Conservation (phyloP, 768 basidiomycete genomes). For the Kwoniella sp. region DNA sequence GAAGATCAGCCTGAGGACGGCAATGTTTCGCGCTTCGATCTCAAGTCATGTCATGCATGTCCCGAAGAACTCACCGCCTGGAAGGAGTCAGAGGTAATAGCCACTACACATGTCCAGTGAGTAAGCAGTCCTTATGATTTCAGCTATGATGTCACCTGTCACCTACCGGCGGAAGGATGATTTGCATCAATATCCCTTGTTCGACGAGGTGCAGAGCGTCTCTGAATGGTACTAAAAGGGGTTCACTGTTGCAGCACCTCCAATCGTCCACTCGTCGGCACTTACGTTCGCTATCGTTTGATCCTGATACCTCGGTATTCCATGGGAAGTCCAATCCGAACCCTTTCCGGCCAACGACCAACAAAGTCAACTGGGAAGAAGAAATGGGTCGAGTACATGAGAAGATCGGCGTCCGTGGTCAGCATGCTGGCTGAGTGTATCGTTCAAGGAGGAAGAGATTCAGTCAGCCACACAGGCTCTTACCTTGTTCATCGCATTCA, state of each 20-base stretch:
- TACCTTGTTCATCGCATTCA: constrained; percentile 24
- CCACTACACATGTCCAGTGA: neutral
- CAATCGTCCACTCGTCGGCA: no score
- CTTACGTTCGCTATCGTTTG: constrained; percentile 12
- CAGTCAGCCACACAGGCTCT: neutral
- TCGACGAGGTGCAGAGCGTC: constrained; percentile 33
- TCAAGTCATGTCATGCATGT: no score
- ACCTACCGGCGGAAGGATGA: constrained; percentile 22
- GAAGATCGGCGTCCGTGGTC: neutral
- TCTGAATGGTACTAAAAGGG: constrained; percentile 37
- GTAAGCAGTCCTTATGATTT: no score
- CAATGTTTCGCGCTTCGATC: no score
- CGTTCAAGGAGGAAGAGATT: neutral
- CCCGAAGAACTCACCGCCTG: neutral
- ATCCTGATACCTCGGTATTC: constrained; percentile 16
- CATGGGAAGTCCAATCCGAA: constrained; percentile 30
- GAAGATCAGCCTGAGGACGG: no score
- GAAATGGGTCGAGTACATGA: neutral
- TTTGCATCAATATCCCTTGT: constrained; percentile 20
- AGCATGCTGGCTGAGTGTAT: no score
- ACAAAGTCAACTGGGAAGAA: constrained; percentile 21
- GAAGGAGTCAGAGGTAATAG: neutral
- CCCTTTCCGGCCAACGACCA: constrained; percentile 30
- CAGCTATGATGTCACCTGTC: neutral
- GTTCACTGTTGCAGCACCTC: no score